Conservation (phyloP, 768 basidiomycete species). For the Mycena leptocephala region DNA sequence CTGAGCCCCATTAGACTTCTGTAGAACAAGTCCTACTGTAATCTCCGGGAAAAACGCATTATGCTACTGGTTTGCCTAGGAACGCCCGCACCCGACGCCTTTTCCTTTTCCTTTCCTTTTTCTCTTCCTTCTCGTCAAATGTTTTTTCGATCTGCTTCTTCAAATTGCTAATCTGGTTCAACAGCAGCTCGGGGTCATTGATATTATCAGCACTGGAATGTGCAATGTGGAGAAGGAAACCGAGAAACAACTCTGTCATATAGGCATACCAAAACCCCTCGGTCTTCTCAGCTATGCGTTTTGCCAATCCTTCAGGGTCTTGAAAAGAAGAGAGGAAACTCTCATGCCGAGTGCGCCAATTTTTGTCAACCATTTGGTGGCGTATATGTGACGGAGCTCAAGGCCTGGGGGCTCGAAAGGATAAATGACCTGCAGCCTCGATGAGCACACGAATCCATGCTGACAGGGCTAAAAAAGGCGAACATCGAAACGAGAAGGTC, state of each 20-base stretch:
- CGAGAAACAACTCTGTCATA: slow-evolving; percentile 15
- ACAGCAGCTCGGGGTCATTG: not conserved
- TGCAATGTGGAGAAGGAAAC: not conserved
- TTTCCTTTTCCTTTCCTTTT: not conserved
- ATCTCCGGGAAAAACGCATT: not conserved
- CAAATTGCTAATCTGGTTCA: not conserved
- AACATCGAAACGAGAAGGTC: slow-evolving; percentile 18
- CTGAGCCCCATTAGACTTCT: not conserved
- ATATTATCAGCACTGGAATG: not conserved
- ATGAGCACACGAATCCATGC: slow-evolving; percentile 9
- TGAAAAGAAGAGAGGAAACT: not conserved
- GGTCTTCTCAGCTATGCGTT: slow-evolving; percentile 4
- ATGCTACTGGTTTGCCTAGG: not conserved
- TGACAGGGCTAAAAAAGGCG: slow-evolving; percentile 5
- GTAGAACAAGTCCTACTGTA: not conserved
- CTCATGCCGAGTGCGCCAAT: not conserved
- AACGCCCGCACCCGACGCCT: not conserved
- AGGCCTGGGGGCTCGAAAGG: not conserved
- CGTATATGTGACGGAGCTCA: not conserved
- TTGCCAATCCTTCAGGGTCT: not conserved
- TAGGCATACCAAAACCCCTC: slow-evolving; percentile 7
- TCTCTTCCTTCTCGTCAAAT: not conserved
- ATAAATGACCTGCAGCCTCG: slow-evolving; percentile 4
- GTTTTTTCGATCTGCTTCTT: not conserved
- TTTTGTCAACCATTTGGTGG: slow-evolving; percentile 11